Evolutionary conservation across 2,329 filamentous ascomycete genomes (phyloP).

Genomic region (Rachicladosporium sp.): DNA sequence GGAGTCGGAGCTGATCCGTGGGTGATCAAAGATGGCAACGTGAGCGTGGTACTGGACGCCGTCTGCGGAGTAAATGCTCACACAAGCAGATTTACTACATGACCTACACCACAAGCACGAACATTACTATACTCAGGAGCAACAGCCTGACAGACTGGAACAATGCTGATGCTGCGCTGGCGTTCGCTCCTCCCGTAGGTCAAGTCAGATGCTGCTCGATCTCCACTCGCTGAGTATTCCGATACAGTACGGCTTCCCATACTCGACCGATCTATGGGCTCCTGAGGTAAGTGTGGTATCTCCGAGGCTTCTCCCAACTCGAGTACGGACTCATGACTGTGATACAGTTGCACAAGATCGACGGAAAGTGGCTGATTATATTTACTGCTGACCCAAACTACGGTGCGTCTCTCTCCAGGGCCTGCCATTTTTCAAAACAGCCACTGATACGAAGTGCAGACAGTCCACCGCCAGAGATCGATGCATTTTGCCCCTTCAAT

Average conservation of each 20-base stretch:
- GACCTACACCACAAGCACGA: constrained; percentile 31
- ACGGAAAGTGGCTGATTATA: constrained; percentile 39
- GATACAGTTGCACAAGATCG: constrained; percentile 36
- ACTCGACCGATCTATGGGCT: constrained; percentile 36
- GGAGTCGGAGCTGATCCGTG: constrained; percentile 34
- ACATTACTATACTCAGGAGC: constrained; percentile 33
- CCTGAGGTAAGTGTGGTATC: too few species aligned
- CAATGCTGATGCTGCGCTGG: constrained; percentile 30
- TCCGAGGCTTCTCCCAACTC: too few species aligned
- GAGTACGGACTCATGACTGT: too few species aligned
- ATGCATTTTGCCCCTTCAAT: constrained; percentile 37
- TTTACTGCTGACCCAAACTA: constrained; percentile 39
- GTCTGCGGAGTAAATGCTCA: too few species aligned
- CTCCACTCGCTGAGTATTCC: constrained; percentile 1
- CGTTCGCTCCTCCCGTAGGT: constrained; percentile 28
- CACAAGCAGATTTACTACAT: constrained; percentile 26
- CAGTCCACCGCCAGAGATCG: constrained; percentile 32
- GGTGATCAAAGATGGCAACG: constrained; percentile 28
- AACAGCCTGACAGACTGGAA: constrained; percentile 32
- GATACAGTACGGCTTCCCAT: constrained; percentile 24
- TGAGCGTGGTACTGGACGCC: too few species aligned
- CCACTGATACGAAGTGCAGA: constrained; percentile 18
- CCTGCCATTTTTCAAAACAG: too few species aligned
- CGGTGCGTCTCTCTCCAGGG: background rate
- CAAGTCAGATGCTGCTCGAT: background rate